phyloP scores from a whole-genome alignment of 495 filamentous ascomycete species.

The Penicillium longicatenatum region DNA sequence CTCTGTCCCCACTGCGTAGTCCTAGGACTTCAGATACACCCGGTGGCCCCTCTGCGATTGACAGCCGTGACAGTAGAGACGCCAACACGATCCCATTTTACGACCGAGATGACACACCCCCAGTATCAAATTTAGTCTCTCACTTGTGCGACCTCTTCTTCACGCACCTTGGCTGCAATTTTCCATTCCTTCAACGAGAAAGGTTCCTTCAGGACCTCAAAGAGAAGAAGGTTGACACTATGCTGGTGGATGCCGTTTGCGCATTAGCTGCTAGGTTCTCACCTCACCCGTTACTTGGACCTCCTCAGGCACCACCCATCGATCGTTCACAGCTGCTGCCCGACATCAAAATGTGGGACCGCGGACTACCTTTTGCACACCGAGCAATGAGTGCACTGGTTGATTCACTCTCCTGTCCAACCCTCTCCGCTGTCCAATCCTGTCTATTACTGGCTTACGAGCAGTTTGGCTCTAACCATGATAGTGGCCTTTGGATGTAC shows the following conservation, averaged over 20 bases:
- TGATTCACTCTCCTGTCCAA: constrained; percentile 76
- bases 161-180: constrained; percentile 74
- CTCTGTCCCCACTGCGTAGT: constrained; percentile 38
- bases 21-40: constrained; percentile 32
- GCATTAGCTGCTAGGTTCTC: constrained; percentile 81
- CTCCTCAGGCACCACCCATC: constrained; percentile 51
- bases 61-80: constrained; percentile 48
- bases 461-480: constrained; percentile 80
- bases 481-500: constrained; percentile 91
- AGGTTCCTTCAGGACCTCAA: constrained; percentile 69
- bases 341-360: constrained; percentile 48
- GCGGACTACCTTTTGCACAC: constrained; percentile 73
- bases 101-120: constrained; percentile 65
- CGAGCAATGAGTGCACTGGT: constrained; percentile 73
- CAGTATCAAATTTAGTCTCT: constrained; percentile 70
- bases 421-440: constrained; percentile 76
- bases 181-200: constrained; percentile 73
- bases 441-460: constrained; percentile 82
- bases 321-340: constrained; percentile 45
- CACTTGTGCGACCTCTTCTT: constrained; percentile 80
- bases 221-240: constrained; percentile 78
- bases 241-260: constrained; percentile 85
- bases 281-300: constrained; percentile 61
- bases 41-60: constrained; percentile 29
- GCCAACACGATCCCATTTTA: constrained; percentile 76